Conservation (phyloP, 2,329 filamentous ascomycete species). For the Ophiostoma populinum region DNA sequence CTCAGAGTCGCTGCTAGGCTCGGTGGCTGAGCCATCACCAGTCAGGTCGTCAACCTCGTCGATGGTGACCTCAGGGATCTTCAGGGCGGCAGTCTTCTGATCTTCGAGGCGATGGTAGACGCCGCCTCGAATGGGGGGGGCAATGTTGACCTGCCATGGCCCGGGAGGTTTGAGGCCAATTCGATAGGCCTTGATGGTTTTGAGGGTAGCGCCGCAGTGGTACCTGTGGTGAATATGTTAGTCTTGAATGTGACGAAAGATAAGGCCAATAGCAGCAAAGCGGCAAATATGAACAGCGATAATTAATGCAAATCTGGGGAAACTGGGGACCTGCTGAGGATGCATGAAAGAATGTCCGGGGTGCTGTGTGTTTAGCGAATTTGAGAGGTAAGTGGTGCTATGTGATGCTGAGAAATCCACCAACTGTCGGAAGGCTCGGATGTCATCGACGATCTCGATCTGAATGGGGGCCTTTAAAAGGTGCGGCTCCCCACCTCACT, state of each 20-base stretch:
- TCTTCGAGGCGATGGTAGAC: constrained; percentile 6
- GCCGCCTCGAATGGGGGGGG: constrained; percentile 32
- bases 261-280: background rate
- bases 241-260: background rate
- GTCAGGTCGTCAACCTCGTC: background rate
- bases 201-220: constrained; percentile 34
- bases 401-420: constrained; percentile 8
- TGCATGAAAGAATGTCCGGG: background rate
- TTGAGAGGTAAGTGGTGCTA: background rate
- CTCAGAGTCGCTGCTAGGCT: constrained; percentile 5
- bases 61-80: constrained; percentile 1
- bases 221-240: constrained; percentile 27
- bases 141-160: constrained; percentile 36
- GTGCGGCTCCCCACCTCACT: background rate
- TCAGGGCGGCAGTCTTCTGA: too few relatives aligned
- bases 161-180: constrained; percentile 37
- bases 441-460: constrained; percentile 2
- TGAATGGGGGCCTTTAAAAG: constrained; percentile 4
- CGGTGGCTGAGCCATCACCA: background rate
- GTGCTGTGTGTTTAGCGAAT: background rate
- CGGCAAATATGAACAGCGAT: background rate
- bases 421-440: constrained; percentile 6
- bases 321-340: too few relatives aligned
- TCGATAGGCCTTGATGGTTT: constrained; percentile 40
- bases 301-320: constrained; percentile 4